phyloP scores from a whole-genome alignment of 202 grass and related monocot species.

The Carex sylvatica region DNA sequence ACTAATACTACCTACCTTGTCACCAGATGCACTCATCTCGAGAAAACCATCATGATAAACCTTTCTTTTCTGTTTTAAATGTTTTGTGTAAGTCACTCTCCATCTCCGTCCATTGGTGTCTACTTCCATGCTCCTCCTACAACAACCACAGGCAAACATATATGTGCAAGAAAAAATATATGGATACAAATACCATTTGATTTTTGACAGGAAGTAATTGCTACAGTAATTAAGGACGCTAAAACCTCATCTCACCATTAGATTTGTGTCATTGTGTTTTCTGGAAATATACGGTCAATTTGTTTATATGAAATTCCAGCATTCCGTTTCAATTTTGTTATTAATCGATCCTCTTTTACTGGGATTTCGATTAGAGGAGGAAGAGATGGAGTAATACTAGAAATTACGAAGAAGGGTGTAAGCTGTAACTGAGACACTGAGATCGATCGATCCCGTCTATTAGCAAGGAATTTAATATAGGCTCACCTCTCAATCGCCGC shows the following conservation, averaged over 20 bases:
- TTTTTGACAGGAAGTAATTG: background rate
- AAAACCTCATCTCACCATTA: background rate
- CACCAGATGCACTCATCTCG: conserved; percentile 37
- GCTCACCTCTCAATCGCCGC: background rate
- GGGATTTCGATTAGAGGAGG: background rate
- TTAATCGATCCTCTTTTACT: background rate
- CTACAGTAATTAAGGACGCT: background rate
- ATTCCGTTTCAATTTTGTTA: background rate
- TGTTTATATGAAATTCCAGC: background rate
- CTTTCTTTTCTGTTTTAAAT: conserved; percentile 92
- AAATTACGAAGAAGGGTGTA: background rate
- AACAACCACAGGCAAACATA: background rate
- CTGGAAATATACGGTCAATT: background rate
- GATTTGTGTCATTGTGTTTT: background rate
- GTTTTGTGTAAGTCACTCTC: conserved; percentile 72
- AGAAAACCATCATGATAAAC: conserved; percentile 71
- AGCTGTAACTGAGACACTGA: background rate
- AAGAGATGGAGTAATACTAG: background rate
- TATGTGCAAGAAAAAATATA: background rate
- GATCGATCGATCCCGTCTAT: background rate
- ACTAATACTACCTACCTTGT: conserved; percentile 36
- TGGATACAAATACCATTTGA: background rate
- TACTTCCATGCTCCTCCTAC: conserved; percentile 7
- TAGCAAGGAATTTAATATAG: background rate
- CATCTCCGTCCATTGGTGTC: conserved; percentile 34